Percentiles rank a stretch among this genome's conserved stretches.
phyloP scores from a whole-genome alignment of 371 early-diverging fungal genomes.

The Saksenaea vasiformis region DNA sequence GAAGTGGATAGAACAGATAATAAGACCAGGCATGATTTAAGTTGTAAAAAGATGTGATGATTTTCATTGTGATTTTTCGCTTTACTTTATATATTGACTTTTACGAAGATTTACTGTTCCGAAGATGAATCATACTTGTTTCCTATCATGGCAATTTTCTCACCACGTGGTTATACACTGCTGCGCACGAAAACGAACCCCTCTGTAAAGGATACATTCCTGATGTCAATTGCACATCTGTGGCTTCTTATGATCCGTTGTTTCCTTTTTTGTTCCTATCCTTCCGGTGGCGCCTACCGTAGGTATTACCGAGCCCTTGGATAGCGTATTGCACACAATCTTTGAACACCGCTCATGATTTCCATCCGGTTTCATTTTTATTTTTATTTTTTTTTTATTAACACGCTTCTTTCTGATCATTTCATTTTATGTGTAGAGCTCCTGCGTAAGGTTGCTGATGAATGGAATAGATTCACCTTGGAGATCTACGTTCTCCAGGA shows the following conservation, averaged over 20 bases:
- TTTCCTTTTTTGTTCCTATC: too few species aligned
- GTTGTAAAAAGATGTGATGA: neutral
- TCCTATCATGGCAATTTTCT: neutral
- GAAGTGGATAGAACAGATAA: neutral
- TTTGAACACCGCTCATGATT: neutral
- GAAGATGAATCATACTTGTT: neutral
- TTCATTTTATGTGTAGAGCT: slow-evolving; percentile 34
- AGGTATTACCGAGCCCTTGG: too few species aligned
- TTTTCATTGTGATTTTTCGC: neutral
- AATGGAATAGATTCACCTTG: slow-evolving; percentile 40
- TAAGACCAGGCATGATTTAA: too few species aligned
- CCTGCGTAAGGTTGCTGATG: slow-evolving; percentile 30
- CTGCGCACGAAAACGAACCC: too few species aligned
- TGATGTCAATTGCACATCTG: too few species aligned
- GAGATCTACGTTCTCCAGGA: slow-evolving; percentile 60
- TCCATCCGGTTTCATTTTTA: neutral
- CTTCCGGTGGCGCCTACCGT: too few species aligned
- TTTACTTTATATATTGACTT: neutral
- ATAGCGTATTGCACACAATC: neutral
- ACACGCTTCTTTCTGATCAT: neutral
- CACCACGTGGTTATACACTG: too few species aligned
- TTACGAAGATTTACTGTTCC: neutral
- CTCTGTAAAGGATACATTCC: too few species aligned
- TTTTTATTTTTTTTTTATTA: neutral
- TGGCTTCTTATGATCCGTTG: too few species aligned